Base-by-base conservation (phyloP, 2,329 filamentous ascomycete species). In the Xylaria arbuscula region DNA sequence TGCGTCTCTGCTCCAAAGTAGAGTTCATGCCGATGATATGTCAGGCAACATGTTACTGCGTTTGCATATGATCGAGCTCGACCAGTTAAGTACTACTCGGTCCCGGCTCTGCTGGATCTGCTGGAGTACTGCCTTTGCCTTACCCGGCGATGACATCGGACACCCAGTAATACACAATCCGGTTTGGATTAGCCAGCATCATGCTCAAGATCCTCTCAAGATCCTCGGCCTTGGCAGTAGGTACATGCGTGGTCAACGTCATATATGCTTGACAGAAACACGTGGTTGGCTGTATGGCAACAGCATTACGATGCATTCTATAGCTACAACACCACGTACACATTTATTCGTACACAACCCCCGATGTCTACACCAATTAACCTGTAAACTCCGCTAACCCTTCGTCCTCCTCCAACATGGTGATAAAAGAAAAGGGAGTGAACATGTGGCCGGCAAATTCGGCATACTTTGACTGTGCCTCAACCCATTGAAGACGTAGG, bases 391-490 rank as follows among this genome's bases (percentile, higher is more conserved):
- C 80, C 34, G 78, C 77, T 60, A 80, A 74, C 6, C 74, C 76
- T 63, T 83, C 81, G 53, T 93, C 91, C 75, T 93, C 91, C 78
- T 94, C 92, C 70, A 94, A 81, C 76, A 94, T 82, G 13, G 87
- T 84, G 82, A 89, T 87, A 79, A 94, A 94, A 74, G 89, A 92
- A 78, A 94, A 93, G 22, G 92, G 92, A 77, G 90, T 85, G 78
- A 94, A 94, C n/a, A 91, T 84, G 72, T 92, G 83, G 64, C 92
- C 92, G 70, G 93, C 91, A 70, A 92, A 92, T 73, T 93, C 88
- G 82, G 93, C 93, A 83, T 93, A 92, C 82, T 94, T 93, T 80
- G 91, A 93, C 90, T 94, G 93, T 24, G 92, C 91, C 80, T 94
- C 92, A 67, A 94, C 92, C 92, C 92, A 94, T 80, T 94, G 92